Evolutionary conservation across 306 rosid species (phyloP).

Genomic region (barrel medic (Medicago truncatula)): DNA sequence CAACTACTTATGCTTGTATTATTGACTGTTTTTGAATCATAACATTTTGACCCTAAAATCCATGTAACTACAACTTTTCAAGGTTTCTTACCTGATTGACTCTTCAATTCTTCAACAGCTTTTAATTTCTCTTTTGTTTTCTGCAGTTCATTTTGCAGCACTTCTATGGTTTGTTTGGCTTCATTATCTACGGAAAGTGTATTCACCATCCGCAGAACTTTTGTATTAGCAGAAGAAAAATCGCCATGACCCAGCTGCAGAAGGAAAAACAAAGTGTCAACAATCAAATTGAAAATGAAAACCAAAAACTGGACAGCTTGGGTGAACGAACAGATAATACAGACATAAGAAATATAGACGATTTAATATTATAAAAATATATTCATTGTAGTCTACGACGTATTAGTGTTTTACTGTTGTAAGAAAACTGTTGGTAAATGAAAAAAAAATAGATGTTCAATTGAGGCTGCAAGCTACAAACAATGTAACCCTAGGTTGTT

Average conservation of each 20-base stretch:
- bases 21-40: constrained; percentile 25
- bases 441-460: constrained; percentile 8
- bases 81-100: constrained; percentile 75
- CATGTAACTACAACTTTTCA: constrained; percentile 36
- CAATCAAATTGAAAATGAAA: constrained; percentile 31
- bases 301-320: constrained; percentile 34
- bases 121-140: constrained; percentile 91
- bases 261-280: constrained; percentile 36
- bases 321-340: constrained; percentile 21
- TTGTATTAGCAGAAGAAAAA: constrained; percentile 79
- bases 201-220: constrained; percentile 95
- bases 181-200: constrained; percentile 88
- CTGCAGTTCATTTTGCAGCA: constrained; percentile 80
- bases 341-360: constrained; percentile 6
- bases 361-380: constrained; percentile 18
- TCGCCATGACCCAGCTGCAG: constrained; percentile 84
- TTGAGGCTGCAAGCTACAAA: constrained; percentile 4
- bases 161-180: constrained; percentile 95
- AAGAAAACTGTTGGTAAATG: not conserved
- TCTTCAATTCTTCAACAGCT: constrained; percentile 91
- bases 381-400: not conserved
- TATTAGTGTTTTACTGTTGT: not conserved
- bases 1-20: constrained; percentile 21
- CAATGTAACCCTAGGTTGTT: constrained; percentile 34
- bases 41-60: constrained; percentile 26